phyloP scores from a whole-genome alignment of 1,139 yeast genomes.

The Lodderomyces pseudojiufengensis region DNA sequence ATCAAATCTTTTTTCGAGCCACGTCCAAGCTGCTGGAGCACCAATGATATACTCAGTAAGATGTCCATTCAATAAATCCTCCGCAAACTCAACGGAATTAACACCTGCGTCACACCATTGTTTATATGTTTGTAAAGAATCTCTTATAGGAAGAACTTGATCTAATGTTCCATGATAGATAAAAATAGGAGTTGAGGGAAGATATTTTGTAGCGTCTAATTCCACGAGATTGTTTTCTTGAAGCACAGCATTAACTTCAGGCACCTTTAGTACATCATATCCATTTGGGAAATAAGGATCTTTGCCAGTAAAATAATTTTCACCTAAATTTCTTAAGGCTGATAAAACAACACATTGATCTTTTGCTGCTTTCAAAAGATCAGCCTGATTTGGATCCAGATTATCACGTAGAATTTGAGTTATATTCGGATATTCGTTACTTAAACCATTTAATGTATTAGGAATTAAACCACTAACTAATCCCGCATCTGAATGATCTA shows the following conservation, averaged over 20 bases:
- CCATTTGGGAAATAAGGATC: conserved; percentile 18
- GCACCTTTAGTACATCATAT: conserved; percentile 15
- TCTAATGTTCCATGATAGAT: conserved; percentile 32
- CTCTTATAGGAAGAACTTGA: conserved; percentile 25
- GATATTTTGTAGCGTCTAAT: background rate
- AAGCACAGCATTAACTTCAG: conserved; percentile 15
- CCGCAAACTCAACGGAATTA: conserved; percentile 27
- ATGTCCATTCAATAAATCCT: conserved; percentile 26
- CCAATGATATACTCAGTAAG: conserved; percentile 25
- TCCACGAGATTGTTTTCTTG: conserved; percentile 20
- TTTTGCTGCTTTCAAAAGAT: conserved; percentile 11
- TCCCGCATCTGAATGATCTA: conserved; percentile 22
- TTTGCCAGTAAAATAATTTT: conserved; percentile 16
- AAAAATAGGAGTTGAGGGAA: conserved; percentile 15
- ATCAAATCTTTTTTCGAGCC: conserved; percentile 17
- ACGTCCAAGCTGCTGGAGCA: conserved; percentile 28
- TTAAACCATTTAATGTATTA: conserved; percentile 23
- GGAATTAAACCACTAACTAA: conserved; percentile 26
- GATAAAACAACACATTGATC: conserved; percentile 15
- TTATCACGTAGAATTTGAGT: background rate
- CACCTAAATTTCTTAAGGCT: conserved; percentile 11
- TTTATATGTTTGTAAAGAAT: conserved; percentile 22
- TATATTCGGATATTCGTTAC: conserved; percentile 19
- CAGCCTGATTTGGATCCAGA: conserved; percentile 1
- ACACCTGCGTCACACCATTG: conserved; percentile 32